Evolutionary conservation across 805 yeast genomes (phyloP).

Genomic region (Yamadazyma insecticola): DNA sequence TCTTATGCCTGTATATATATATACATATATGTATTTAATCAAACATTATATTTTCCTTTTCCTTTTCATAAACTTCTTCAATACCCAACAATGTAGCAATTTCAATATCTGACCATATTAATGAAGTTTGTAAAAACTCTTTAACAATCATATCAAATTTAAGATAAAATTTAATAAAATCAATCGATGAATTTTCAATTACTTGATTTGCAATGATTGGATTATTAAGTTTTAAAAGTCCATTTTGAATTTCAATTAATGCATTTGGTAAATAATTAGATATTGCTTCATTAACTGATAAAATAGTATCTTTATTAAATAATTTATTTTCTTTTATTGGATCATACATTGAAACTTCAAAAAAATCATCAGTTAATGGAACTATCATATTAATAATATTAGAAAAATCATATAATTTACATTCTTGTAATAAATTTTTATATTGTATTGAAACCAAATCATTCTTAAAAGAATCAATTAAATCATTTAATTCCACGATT

Average conservation of each 20-base stretch:
- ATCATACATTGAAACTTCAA: slow-evolving; percentile 59
- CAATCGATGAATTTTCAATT: slow-evolving; percentile 43
- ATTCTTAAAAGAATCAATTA: slow-evolving; percentile 29
- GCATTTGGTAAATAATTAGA: slow-evolving; percentile 57
- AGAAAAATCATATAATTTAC: slow-evolving; percentile 54
- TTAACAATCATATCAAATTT: slow-evolving; percentile 32
- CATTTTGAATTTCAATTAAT: slow-evolving; percentile 54
- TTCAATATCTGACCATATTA: slow-evolving; percentile 55
- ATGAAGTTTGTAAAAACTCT: slow-evolving; percentile 31
- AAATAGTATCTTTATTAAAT: slow-evolving; percentile 42
- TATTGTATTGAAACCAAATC: slow-evolving; percentile 44
- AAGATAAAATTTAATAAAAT: slow-evolving; percentile 45
- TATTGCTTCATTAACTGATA: slow-evolving; percentile 39
- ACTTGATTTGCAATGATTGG: slow-evolving; percentile 59
- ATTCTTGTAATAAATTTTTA: slow-evolving; percentile 42
- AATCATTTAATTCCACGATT: slow-evolving; percentile 29
- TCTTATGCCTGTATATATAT: slow-evolving; percentile 1
- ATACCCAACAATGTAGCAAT: slow-evolving; percentile 70
- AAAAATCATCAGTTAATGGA: slow-evolving; percentile 54
- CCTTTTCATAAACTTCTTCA: slow-evolving; percentile 31
- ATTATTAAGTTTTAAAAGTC: slow-evolving; percentile 53
- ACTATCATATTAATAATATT: slow-evolving; percentile 70
- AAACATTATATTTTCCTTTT: not conserved
- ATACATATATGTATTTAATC: not conserved
- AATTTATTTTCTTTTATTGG: slow-evolving; percentile 61